Conservation (phyloP, 2,329 filamentous ascomycete species). For the Epichloe scottii region DNA sequence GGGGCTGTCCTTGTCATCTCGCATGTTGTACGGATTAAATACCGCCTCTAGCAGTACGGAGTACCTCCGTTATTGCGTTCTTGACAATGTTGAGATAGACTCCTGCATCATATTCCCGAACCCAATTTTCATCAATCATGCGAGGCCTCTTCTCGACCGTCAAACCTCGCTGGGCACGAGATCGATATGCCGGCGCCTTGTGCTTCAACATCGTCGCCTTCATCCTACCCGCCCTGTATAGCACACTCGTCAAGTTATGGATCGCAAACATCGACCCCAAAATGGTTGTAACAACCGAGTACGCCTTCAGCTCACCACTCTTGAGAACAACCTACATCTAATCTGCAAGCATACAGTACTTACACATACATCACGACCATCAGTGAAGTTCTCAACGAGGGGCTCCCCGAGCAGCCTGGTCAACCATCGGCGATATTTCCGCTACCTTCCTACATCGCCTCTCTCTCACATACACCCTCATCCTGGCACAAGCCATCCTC, state of each 20-base stretch:
- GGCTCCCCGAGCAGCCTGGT: constrained; percentile 57
- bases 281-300: constrained; percentile 23
- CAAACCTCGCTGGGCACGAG: constrained; percentile 1
- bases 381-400: constrained; percentile 59
- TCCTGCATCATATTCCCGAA: background rate
- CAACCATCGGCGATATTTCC: constrained; percentile 53
- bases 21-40: no score
- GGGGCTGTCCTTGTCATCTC: no score
- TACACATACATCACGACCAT: constrained; percentile 60
- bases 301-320: background rate
- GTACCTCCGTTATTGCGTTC: no score
- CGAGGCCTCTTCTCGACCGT: background rate
- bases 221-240: constrained; percentile 52
- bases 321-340: background rate
- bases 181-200: constrained; percentile 41
- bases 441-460: constrained; percentile 41
- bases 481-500: constrained; percentile 45
- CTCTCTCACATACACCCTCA: constrained; percentile 47
- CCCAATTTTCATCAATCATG: background rate
- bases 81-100: no score
- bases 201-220: constrained; percentile 52
- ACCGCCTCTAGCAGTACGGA: no score
- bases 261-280: constrained; percentile 53
- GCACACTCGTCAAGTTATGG: constrained; percentile 58
- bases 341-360: constrained; percentile 12